A percentile compares a stretch with the other conserved stretches of the same genome.
Conservation (phyloP, 2,329 filamentous ascomycete genomes). For the Pseudogymnoascus sp. region DNA sequence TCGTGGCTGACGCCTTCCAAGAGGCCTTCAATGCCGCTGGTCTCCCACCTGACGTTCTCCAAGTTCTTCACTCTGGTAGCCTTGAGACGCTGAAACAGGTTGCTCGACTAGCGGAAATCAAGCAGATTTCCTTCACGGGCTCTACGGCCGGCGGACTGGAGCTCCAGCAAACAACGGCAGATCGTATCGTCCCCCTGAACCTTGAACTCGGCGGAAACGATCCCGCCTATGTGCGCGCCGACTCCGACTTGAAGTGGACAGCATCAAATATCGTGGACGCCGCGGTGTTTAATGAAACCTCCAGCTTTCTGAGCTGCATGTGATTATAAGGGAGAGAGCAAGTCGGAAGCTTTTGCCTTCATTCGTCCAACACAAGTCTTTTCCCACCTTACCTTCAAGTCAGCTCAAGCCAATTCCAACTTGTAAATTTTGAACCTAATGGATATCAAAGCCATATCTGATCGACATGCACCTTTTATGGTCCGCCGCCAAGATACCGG, state of each 20-base stretch:
- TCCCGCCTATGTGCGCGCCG: constrained; percentile 43
- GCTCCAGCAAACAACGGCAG: constrained; percentile 40
- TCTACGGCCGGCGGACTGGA: constrained; percentile 41
- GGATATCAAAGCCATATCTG: not conserved
- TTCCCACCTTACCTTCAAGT: too few species aligned
- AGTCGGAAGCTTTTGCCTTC: too few species aligned
- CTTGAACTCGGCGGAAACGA: constrained; percentile 49
- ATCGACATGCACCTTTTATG: not conserved
- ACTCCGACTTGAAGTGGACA: constrained; percentile 41
- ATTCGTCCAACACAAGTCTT: too few species aligned
- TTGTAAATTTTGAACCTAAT: too few species aligned
- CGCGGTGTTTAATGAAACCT: constrained; percentile 45
- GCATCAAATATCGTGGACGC: constrained; percentile 36
- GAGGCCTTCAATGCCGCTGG: constrained; percentile 73
- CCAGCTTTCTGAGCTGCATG: too few species aligned
- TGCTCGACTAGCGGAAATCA: constrained; percentile 65
- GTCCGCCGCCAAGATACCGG: not conserved
- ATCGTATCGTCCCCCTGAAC: constrained; percentile 45
- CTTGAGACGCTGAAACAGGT: constrained; percentile 68
- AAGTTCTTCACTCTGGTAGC: constrained; percentile 67
- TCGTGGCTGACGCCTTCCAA: constrained; percentile 75
- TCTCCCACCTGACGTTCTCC: constrained; percentile 47
- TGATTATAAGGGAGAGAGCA: too few species aligned
- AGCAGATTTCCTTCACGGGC: constrained; percentile 51
- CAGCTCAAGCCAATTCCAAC: too few species aligned